Conservation (phyloP, 2,329 filamentous ascomycete genomes). For the Colletotrichum incanum region DNA sequence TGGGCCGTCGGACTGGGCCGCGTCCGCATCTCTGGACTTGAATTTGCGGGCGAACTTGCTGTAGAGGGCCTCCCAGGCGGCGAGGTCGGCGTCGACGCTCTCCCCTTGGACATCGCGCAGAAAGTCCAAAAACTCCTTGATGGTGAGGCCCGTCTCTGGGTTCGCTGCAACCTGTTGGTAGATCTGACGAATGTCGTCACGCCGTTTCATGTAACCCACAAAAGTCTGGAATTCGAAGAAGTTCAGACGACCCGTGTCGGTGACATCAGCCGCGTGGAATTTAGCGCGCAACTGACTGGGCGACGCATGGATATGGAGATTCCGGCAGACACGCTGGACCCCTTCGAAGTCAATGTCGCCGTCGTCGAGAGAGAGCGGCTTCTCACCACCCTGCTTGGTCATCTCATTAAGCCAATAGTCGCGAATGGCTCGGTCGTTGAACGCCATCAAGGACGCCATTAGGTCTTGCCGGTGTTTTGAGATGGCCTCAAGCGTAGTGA, state of each 20-base stretch:
- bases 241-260: constrained; percentile 76
- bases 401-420: constrained; percentile 92
- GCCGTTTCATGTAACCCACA: constrained; percentile 84
- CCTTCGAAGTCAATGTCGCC: constrained; percentile 84
- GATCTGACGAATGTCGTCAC: constrained; percentile 84
- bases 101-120: constrained; percentile 82
- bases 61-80: constrained; percentile 82
- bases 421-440: constrained; percentile 85
- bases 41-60: constrained; percentile 76
- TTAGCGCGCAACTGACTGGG: constrained; percentile 80
- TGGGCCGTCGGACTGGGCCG: constrained; percentile 49
- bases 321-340: constrained; percentile 88
- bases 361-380: constrained; percentile 67
- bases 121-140: constrained; percentile 83
- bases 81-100: constrained; percentile 76
- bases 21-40: constrained; percentile 62
- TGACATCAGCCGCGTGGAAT: constrained; percentile 81
- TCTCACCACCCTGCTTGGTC: constrained; percentile 71
- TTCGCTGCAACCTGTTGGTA: constrained; percentile 76
- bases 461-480: constrained; percentile 89
- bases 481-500: constrained; percentile 85
- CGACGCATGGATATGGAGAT: constrained; percentile 92
- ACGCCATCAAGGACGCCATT: constrained; percentile 91
- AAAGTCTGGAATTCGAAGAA: constrained; percentile 89
- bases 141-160: constrained; percentile 75